Evolutionary conservation across 495 filamentous ascomycete species (phyloP).

Genomic region (Penicillium taxi): DNA sequence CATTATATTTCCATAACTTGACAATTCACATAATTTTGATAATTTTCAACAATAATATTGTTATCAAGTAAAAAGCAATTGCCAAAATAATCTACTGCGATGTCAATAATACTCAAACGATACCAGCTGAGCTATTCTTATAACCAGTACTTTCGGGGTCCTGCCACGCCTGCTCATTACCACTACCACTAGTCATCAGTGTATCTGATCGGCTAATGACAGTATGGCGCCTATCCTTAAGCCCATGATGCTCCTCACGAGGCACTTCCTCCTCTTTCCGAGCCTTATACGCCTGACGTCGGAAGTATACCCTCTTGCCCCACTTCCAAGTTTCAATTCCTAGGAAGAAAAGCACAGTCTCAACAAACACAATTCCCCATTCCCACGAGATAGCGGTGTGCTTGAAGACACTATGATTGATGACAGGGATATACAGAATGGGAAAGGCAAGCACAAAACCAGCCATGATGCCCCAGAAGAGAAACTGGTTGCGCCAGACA

Average conservation of each 20-base stretch:
- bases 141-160: too few species aligned
- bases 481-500: constrained; percentile 63
- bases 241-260: constrained; percentile 9
- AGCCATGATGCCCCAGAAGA: constrained; percentile 60
- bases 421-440: constrained; percentile 61
- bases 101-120: too few species aligned
- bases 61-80: too few species aligned
- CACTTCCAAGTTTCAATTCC: constrained; percentile 64
- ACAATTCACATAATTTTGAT: too few species aligned
- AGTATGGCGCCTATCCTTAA: constrained; percentile 28
- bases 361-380: constrained; percentile 57
- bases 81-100: too few species aligned
- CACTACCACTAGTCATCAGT: constrained; percentile 23
- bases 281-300: constrained; percentile 19
- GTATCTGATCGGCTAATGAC: constrained; percentile 37
- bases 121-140: too few species aligned
- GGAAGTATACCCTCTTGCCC: constrained; percentile 50
- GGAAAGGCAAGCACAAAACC: constrained; percentile 68
- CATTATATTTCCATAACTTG: too few species aligned
- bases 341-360: constrained; percentile 51
- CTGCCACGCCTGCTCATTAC: constrained; percentile 25
- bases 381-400: constrained; percentile 67
- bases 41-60: too few species aligned
- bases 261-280: constrained; percentile 7
- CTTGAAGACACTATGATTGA: constrained; percentile 63